Evolutionary conservation across 306 rosid species (phyloP).

Genomic region (Echinosophora koreensis): DNA sequence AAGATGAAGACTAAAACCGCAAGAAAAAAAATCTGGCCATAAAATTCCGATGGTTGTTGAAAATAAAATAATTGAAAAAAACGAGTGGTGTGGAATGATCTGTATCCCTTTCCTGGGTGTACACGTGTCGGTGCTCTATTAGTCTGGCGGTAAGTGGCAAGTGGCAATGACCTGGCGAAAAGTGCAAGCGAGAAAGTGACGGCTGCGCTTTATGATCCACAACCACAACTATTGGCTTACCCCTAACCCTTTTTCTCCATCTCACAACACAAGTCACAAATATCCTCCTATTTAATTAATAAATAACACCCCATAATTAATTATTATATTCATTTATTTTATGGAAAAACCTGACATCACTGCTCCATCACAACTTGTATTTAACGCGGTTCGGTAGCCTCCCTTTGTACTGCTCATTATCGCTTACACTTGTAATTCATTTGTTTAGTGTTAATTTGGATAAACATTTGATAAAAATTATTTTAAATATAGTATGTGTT

Average conservation of each 20-base stretch:
- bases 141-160: slow-evolving; percentile 55
- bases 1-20: too few relatives aligned
- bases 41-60: too few relatives aligned
- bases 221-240: slow-evolving; percentile 44
- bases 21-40: too few relatives aligned
- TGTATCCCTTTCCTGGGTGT: neutral
- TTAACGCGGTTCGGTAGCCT: neutral
- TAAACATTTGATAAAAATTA: too few relatives aligned
- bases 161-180: slow-evolving; percentile 59
- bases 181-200: slow-evolving; percentile 48
- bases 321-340: neutral
- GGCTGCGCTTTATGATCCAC: slow-evolving; percentile 47
- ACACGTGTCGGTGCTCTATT: slow-evolving; percentile 38
- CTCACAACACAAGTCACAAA: too few relatives aligned
- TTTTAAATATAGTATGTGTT: too few relatives aligned
- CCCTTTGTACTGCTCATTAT: slow-evolving; percentile 14
- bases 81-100: slow-evolving; percentile 50
- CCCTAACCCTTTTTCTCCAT: too few relatives aligned
- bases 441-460: too few relatives aligned
- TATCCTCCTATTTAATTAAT: too few relatives aligned
- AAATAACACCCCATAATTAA: too few relatives aligned
- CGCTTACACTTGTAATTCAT: neutral
- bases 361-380: slow-evolving; percentile 8
- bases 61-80: neutral
- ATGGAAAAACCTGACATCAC: neutral